Base-by-base conservation (phyloP, 2,329 filamentous ascomycete species). In the Cytospora leucostoma region DNA sequence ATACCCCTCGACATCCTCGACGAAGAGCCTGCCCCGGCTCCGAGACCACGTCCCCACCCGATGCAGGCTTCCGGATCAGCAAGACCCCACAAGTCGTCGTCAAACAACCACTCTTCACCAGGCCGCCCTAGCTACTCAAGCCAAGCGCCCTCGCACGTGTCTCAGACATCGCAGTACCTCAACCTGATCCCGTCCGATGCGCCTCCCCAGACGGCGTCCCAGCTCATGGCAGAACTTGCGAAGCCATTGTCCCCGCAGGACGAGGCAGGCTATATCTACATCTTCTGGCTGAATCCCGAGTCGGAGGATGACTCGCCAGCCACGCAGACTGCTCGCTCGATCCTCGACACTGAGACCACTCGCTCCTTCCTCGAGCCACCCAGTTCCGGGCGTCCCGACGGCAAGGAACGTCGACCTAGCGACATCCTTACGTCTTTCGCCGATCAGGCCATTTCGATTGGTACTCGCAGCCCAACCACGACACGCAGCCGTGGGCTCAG, bases 181-280 rank as follows among this genome's bases (percentile, higher is more conserved):
- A 84, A 85, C 4, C 82, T 92, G 65, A 93, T 97, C 50, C 92
- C 92, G 0, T 74, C 82, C 10, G 77, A 82, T 1, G 79, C 92
- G 5, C 83, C 88, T 2, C 87, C 91, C 1, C 80, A 89, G 68
- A 90, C 87, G 0, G 82, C 90, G 0, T 89, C 92, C 0, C 78
- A 82, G 6, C 81, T 98, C 4, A 83, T 94, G 65, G 80, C 88
- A 2, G 93, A 98, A 74, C 82, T 98, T 11, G 85, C 81, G 76
- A 73, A 95, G 84, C 79, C 92, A 1, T 84, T 93, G 53, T 93
- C 92, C 0, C 79, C 85, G 27, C 79, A 83, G 60, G 91, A 95
- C 68, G 91, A 96, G 69, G 81, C 89, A 13, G 95, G 95, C 44
- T 99, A 95, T 78, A 98, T 99, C 69, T 99, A 99, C 82, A 96